Evolutionary conservation across 331 rosid genomes (phyloP), one percentile per base, ranked within the genome.

Genomic region (Saraca asoca): DNA sequence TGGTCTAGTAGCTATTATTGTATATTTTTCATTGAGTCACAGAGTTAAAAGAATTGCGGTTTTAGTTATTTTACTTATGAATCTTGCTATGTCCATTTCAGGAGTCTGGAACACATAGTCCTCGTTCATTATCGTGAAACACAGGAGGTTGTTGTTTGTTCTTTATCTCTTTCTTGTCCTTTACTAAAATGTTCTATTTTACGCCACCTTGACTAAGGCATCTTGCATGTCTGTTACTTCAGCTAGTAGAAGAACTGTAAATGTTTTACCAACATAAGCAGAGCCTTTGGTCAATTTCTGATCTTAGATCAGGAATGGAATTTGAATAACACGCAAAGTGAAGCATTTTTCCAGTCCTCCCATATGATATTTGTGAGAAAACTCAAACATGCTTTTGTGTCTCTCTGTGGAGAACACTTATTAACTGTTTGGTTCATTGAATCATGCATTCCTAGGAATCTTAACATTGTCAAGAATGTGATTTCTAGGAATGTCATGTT

Each of bases 91-190:
- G 75, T 68, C 61, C 41, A 57, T 81, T 84, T 79, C 96, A 93
- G 98, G 97, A 86, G 85, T 65, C 78, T 85, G 77, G 97, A 94
- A 71, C 96, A 94, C 75, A 77, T 94, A 35, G 97, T 94, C 79
- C 97, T 94, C 58, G 99, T 94, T 79, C 99, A 94, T 84, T 94
- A 94, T 69, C 99, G 97, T 45, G 97, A 90, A 83, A 88, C 86
- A 42, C 92, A 82, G 43, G 99, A 94, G 95, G 97, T 91, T 72
- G 73, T 77, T 51, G 39, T 55, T 58, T 69, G 70, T 41, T 43
- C 59, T 62, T 51, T 24, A 70, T 63, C 37, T 68, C 44, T 63
- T 64, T 60, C 13, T 31, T 34, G 53, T 29, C 64, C 70, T 50
- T 16, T 29, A 51, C 13, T 44, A 53, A 39, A 10, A 75, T 43